Percentiles rank a stretch among this genome's conserved stretches.
Conservation (phyloP, 2,329 filamentous ascomycete genomes). For the Lachnellula arida region DNA sequence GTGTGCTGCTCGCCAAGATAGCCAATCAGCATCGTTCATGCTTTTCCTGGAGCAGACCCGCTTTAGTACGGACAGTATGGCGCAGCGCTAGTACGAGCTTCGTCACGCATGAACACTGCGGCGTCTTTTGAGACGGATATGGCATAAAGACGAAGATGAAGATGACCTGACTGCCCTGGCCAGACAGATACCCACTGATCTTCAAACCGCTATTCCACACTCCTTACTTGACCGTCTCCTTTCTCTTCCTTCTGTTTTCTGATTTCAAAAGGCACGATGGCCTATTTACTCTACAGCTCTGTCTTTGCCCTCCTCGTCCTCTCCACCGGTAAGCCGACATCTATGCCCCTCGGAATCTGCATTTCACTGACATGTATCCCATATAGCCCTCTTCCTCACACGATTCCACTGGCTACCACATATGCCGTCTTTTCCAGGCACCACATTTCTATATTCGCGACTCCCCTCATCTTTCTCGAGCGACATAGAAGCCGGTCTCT, state of each 20-base stretch:
- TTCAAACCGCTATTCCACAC: not conserved
- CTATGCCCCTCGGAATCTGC: conserved; percentile 4
- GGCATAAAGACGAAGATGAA: no score
- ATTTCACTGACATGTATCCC: conserved; percentile 11
- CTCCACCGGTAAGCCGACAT: conserved; percentile 56
- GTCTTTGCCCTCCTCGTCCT: conserved; percentile 66
- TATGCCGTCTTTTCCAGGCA: conserved; percentile 54
- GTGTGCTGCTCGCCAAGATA: not conserved
- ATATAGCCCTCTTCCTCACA: conserved; percentile 69
- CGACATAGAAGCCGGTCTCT: conserved; percentile 85
- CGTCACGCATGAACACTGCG: not conserved
- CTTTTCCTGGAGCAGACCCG: not conserved
- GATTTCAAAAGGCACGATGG: conserved; percentile 47
- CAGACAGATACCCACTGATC: not conserved
- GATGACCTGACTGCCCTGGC: no score
- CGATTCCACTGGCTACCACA: conserved; percentile 71
- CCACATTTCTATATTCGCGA: conserved; percentile 65
- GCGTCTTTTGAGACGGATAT: no score
- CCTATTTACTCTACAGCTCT: conserved; percentile 74
- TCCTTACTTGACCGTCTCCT: conserved; percentile 6
- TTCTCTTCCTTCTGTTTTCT: not conserved
- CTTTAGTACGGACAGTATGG: not conserved
- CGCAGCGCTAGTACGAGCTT: not conserved
- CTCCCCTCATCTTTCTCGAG: conserved; percentile 73
- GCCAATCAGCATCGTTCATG: conserved; percentile 13